phyloP scores from a whole-genome alignment of 139 green algal genomes.

The Chlamydomonas sp. region DNA sequence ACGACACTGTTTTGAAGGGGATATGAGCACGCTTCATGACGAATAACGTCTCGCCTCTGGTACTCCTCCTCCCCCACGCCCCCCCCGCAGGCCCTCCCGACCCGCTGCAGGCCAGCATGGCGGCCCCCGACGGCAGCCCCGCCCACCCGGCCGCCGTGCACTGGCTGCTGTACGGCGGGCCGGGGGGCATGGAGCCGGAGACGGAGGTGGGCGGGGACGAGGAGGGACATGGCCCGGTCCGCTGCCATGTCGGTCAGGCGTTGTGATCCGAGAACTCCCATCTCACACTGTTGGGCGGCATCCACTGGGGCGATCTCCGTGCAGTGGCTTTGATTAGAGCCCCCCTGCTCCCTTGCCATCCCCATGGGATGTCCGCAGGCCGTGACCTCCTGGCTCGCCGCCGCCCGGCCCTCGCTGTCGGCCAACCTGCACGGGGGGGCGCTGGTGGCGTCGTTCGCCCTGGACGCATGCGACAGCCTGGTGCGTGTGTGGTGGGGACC shows the following conservation, averaged over 20 bases:
- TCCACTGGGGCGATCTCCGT: no score
- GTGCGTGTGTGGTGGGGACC: neutral
- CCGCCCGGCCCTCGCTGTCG: neutral
- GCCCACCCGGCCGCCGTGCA: neutral
- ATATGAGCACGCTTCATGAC: no score
- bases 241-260: neutral
- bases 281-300: no score
- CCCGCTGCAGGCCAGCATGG: no score
- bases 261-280: neutral
- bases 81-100: no score
- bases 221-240: neutral
- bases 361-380: neutral
- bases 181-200: neutral
- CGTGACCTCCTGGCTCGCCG: neutral
- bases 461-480: conserved; percentile 28
- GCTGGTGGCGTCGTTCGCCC: conserved; percentile 11
- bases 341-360: neutral
- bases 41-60: no score
- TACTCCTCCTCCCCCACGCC: no score
- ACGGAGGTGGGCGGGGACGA: neutral
- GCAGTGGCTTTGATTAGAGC: no score
- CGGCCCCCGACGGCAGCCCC: neutral
- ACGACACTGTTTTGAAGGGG: no score
- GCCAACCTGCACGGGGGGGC: conserved; percentile 22
- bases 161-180: neutral